phyloP scores from a whole-genome alignment of 352 stramenopile species.

The Phytophthora multivora region DNA sequence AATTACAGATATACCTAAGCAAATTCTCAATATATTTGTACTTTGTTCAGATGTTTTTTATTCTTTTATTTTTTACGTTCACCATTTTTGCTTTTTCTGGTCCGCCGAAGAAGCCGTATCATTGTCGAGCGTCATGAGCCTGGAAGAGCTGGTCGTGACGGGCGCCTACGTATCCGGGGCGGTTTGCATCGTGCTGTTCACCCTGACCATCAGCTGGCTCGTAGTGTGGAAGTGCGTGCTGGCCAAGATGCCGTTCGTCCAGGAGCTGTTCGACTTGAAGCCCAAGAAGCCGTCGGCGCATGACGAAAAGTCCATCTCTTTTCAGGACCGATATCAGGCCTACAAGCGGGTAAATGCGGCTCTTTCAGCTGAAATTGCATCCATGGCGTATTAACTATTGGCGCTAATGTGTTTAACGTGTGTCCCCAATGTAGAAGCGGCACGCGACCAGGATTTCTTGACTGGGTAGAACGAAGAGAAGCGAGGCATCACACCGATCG shows the following conservation, averaged over 20 bases:
- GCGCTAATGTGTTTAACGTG: slow-evolving; percentile 12
- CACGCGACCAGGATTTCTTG: slow-evolving; percentile 37
- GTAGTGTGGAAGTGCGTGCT: slow-evolving; percentile 88
- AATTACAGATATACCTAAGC: no score
- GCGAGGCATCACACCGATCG: slow-evolving; percentile 19
- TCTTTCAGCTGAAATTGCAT: neutral
- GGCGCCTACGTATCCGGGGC: slow-evolving; percentile 74
- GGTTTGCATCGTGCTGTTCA: slow-evolving; percentile 85
- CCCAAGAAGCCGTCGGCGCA: slow-evolving; percentile 47
- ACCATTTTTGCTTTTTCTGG: no score
- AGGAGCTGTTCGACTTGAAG: slow-evolving; percentile 86
- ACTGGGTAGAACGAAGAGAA: slow-evolving; percentile 10
- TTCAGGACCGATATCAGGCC: slow-evolving; percentile 73
- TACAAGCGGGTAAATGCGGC: slow-evolving; percentile 55
- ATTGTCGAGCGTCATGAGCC: slow-evolving; percentile 26
- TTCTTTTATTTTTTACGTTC: no score
- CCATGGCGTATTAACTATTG: neutral
- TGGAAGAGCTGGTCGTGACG: slow-evolving; percentile 61
- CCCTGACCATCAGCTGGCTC: slow-evolving; percentile 73
- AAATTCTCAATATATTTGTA: no score
- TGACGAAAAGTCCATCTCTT: slow-evolving; percentile 62
- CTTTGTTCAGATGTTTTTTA: no score
- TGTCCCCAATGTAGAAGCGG: slow-evolving; percentile 48
- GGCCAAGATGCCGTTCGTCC: slow-evolving; percentile 82
- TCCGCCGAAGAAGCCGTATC: neutral